These are phyloP conservation scores for Vaucheria bursata DNA, from an alignment of 352 stramenopile genomes.

Conservation along the genomic window DNA sequence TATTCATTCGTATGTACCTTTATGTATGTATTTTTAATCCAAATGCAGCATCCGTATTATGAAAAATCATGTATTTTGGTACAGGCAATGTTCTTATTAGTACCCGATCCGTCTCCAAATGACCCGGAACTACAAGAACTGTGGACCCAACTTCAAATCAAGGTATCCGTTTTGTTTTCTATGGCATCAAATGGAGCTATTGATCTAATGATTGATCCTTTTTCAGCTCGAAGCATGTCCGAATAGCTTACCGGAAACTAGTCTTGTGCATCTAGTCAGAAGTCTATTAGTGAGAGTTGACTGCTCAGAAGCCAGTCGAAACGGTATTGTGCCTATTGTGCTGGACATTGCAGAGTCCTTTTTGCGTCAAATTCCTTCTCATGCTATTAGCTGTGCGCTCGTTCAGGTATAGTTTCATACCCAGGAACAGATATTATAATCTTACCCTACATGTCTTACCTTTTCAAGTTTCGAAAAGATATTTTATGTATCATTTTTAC, in stretches of 20 bases:
- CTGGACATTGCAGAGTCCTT: constrained; percentile 45
- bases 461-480: neutral
- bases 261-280: constrained; percentile 38
- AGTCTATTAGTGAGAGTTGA: constrained; percentile 39
- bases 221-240: constrained; percentile 36
- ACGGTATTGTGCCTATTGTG: constrained; percentile 38
- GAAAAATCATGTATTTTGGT: no score
- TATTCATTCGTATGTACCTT: no score
- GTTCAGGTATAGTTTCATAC: neutral
- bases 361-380: constrained; percentile 29
- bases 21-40: no score
- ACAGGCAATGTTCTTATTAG: constrained; percentile 44
- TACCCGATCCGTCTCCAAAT: constrained; percentile 36
- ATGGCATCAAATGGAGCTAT: no score
- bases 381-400: neutral
- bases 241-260: constrained; percentile 31
- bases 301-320: constrained; percentile 29
- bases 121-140: constrained; percentile 35
- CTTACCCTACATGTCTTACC: neutral
- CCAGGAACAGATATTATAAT: neutral
- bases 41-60: no score
- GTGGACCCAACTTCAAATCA: constrained; percentile 42
- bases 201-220: no score
- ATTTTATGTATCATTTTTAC: neutral
- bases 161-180: constrained; percentile 9